Conservation (phyloP, 768 basidiomycete genomes). For the Russula griseocarnosa region DNA sequence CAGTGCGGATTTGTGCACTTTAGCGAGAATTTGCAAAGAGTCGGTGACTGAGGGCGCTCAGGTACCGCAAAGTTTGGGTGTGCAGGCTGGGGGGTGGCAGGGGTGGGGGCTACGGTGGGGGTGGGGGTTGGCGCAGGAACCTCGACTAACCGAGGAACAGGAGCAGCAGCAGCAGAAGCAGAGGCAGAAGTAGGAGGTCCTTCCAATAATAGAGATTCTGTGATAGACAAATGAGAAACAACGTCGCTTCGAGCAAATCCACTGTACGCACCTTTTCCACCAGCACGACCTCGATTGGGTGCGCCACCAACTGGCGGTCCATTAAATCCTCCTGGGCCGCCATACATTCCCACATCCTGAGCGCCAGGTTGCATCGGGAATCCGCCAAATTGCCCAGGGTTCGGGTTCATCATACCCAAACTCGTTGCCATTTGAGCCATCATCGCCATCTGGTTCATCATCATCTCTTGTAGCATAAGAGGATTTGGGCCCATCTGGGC, state of each 20-base stretch:
- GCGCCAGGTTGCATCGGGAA: conserved; percentile 55
- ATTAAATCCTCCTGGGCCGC: conserved; percentile 31
- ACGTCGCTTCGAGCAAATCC: conserved; percentile 28
- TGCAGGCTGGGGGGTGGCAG: conserved; percentile 32
- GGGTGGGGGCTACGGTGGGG: conserved; percentile 28
- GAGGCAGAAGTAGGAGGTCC: conserved; percentile 28
- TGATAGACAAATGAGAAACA: conserved; percentile 20
- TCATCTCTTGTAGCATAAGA: conserved; percentile 78
- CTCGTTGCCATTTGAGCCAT: conserved; percentile 90
- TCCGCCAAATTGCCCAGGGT: conserved; percentile 58
- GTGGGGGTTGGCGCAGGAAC: conserved; percentile 26
- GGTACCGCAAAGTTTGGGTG: conserved; percentile 54
- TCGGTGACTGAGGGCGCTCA: conserved; percentile 81
- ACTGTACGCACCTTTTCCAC: conserved; percentile 33
- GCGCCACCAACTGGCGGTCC: conserved; percentile 45
- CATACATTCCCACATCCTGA: conserved; percentile 47
- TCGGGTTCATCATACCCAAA: conserved; percentile 73
- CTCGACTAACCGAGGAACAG: conserved; percentile 28
- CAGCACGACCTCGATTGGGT: conserved; percentile 37
- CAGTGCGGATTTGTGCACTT: conserved; percentile 91
- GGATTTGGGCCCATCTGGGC: conserved; percentile 52
- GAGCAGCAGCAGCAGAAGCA: conserved; percentile 1
- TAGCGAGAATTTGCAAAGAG: conserved; percentile 87
- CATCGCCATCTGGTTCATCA: conserved; percentile 88
- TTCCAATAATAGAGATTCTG: conserved; percentile 17